These are phyloP conservation scores for Vitis rupestris DNA, from an alignment of 164 flowering plant species.

Conservation along the genomic window DNA sequence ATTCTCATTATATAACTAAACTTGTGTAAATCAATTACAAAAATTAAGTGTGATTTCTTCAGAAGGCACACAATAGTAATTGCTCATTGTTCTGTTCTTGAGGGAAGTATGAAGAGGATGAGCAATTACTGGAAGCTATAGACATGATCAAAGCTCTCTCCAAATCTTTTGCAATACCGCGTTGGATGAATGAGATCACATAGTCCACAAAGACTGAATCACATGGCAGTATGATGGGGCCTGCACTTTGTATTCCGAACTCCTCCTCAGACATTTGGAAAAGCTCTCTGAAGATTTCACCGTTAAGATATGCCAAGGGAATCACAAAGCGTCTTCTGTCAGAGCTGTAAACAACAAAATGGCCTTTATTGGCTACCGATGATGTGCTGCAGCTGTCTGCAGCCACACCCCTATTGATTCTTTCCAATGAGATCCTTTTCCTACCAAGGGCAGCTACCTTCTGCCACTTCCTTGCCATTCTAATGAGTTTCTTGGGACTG, in stretches of 20 bases:
- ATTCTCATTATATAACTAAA: too few relatives aligned
- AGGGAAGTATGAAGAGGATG: background rate
- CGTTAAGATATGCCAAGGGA: slow-evolving; percentile 13
- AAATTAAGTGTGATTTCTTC: background rate
- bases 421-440: slow-evolving; percentile 17
- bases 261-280: slow-evolving; percentile 17
- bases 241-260: slow-evolving; percentile 16
- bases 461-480: slow-evolving; percentile 33
- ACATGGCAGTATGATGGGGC: slow-evolving; percentile 22
- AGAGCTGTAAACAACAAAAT: slow-evolving; percentile 19
- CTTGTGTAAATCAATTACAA: too few relatives aligned
- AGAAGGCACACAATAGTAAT: background rate
- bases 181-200: slow-evolving; percentile 3
- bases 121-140: background rate
- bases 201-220: slow-evolving; percentile 13
- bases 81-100: background rate
- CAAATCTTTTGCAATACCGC: background rate
- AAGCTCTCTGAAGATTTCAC: slow-evolving; percentile 8
- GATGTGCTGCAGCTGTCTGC: background rate
- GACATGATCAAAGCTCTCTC: slow-evolving; percentile 14
- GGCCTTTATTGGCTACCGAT: slow-evolving; percentile 5
- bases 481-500: slow-evolving; percentile 19
- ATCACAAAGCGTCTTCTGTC: slow-evolving; percentile 14
- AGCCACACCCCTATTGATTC: background rate
- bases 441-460: slow-evolving; percentile 12